Evolutionary conservation across 805 yeast species (phyloP).

Genomic region (Candida silvicultrix): DNA sequence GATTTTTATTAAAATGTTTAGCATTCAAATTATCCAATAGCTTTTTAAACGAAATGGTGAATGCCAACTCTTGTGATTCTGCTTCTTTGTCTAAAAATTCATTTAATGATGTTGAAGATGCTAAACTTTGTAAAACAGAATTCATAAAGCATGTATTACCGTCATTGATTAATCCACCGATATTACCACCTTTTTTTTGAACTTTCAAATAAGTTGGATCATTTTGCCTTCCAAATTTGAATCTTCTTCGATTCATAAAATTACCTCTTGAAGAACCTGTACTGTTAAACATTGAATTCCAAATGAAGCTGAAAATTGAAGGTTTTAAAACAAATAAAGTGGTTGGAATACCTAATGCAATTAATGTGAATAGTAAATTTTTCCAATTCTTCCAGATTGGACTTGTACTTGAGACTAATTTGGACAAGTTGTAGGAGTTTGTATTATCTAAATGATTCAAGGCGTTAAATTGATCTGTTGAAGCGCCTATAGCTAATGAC

Average conservation of each 20-base stretch:
- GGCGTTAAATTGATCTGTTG: not conserved
- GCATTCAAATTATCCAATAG: constrained; percentile 51
- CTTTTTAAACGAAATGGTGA: constrained; percentile 47
- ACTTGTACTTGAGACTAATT: not conserved
- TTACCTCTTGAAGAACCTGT: not conserved
- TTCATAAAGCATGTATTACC: constrained; percentile 97
- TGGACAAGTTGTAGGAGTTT: not conserved
- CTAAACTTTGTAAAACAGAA: constrained; percentile 76
- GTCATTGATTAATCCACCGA: constrained; percentile 84
- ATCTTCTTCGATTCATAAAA: constrained; percentile 5
- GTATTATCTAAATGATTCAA: not conserved
- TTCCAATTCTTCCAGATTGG: not conserved
- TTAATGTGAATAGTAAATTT: not conserved
- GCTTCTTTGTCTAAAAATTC: constrained; percentile 41
- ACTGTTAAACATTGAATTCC: not conserved
- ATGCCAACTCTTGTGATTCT: constrained; percentile 26
- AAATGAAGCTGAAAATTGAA: not conserved
- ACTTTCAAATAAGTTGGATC: constrained; percentile 27
- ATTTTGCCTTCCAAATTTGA: constrained; percentile 3
- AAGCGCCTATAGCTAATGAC: not conserved
- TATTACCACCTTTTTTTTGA: constrained; percentile 57
- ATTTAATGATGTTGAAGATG: constrained; percentile 59
- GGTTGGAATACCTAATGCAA: constrained; percentile 2
- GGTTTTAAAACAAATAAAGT: not conserved
- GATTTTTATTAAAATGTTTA: constrained; percentile 42